Conservation (phyloP, 2,329 filamentous ascomycete species). For the Neonectria neomacrospora region DNA sequence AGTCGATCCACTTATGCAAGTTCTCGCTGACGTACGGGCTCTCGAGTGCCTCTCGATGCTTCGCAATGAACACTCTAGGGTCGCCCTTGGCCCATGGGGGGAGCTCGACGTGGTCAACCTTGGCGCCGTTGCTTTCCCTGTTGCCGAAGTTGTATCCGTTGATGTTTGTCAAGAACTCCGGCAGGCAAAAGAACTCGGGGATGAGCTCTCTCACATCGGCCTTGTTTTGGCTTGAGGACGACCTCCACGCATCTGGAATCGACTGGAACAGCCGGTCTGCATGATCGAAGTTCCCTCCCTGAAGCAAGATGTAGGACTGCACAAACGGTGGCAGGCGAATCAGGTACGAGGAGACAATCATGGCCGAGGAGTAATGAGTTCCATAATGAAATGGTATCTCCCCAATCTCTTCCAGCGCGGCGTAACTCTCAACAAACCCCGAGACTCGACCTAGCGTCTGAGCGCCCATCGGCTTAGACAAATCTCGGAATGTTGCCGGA, state of each 20-base stretch:
- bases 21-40: constrained; percentile 91
- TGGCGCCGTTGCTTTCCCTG: constrained; percentile 81
- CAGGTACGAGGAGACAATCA: constrained; percentile 97
- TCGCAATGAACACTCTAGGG: constrained; percentile 93
- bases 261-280: constrained; percentile 96
- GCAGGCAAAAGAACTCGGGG: constrained; percentile 96
- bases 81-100: constrained; percentile 98
- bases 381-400: constrained; percentile 97
- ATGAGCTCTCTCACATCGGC: constrained; percentile 94
- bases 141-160: constrained; percentile 95
- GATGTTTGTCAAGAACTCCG: constrained; percentile 92
- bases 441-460: constrained; percentile 80
- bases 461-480: constrained; percentile 96
- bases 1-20: constrained; percentile 93
- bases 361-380: constrained; percentile 98
- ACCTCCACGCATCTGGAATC: constrained; percentile 89
- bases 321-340: constrained; percentile 97
- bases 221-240: constrained; percentile 88
- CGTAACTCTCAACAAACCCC: constrained; percentile 86
- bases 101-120: constrained; percentile 87
- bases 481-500: constrained; percentile 85
- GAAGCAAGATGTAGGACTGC: constrained; percentile 91
- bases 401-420: constrained; percentile 89
- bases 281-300: constrained; percentile 97
- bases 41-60: constrained; percentile 94